These are phyloP conservation scores for Agaricus blazei DNA, from an alignment of 768 basidiomycete species.

Conservation along the genomic window DNA sequence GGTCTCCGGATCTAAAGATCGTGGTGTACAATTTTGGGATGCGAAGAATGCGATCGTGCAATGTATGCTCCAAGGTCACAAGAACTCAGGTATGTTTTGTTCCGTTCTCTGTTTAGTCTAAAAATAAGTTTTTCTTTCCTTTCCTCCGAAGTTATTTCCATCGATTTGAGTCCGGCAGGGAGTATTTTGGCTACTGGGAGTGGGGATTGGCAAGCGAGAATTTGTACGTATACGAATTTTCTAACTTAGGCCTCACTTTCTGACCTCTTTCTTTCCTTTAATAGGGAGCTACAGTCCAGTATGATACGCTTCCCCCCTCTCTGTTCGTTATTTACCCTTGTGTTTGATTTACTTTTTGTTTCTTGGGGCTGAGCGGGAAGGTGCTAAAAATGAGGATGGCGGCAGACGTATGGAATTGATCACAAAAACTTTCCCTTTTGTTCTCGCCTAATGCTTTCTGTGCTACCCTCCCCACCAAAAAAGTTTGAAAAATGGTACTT, in stretches of 20 bases:
- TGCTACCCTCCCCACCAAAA: too few relatives aligned
- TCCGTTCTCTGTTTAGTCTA: too few relatives aligned
- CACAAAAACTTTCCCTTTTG: too few relatives aligned
- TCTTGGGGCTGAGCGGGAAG: not conserved
- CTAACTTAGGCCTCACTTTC: too few relatives aligned
- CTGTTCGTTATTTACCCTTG: not conserved
- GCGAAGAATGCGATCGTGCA: constrained; percentile 55
- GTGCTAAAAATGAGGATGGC: too few relatives aligned
- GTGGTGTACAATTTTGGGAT: constrained; percentile 77
- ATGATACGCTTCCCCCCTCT: not conserved
- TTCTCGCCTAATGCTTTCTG: too few relatives aligned
- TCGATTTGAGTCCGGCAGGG: constrained; percentile 28
- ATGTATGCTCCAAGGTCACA: constrained; percentile 62
- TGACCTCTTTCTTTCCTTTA: not conserved
- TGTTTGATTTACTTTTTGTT: too few relatives aligned
- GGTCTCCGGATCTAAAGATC: constrained; percentile 77
- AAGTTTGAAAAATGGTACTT: too few relatives aligned
- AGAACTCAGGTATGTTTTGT: constrained; percentile 18
- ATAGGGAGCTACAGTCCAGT: constrained; percentile 12
- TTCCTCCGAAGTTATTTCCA: constrained; percentile 30
- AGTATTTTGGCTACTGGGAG: constrained; percentile 28
- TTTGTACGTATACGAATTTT: constrained; percentile 22
- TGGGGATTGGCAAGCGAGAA: constrained; percentile 29
- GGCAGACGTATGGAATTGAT: too few relatives aligned
- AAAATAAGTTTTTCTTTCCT: too few relatives aligned